Percentiles rank a stretch among this genome's conserved stretches.
These are phyloP conservation scores for Fusarium sp. DNA, from an alignment of 2,329 filamentous ascomycete genomes.

Conservation along the genomic window DNA sequence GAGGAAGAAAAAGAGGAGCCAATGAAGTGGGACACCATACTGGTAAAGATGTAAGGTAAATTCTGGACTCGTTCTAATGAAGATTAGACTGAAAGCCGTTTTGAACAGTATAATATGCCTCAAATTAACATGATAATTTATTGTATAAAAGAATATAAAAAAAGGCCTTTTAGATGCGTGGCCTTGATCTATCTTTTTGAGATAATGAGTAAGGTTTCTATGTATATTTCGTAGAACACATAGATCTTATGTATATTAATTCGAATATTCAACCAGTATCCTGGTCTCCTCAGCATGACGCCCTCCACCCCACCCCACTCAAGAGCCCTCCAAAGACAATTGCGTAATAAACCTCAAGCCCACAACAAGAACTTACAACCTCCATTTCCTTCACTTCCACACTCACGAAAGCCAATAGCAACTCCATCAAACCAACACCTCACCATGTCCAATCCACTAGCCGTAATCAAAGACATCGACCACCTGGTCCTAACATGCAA, in stretches of 20 bases:
- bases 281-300: not conserved
- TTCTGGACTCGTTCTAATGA: not conserved
- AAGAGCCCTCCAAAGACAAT: not conserved
- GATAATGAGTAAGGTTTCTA: too few species aligned
- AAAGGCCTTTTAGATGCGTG: too few species aligned
- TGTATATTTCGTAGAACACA: too few species aligned
- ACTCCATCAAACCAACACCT: not conserved
- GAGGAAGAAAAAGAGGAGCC: not conserved
- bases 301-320: conserved; percentile 4
- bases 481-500: conserved; percentile 73
- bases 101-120: too few species aligned
- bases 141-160: too few species aligned
- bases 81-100: too few species aligned
- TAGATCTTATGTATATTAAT: too few species aligned
- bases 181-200: too few species aligned
- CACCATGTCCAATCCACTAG: conserved; percentile 37
- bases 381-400: not conserved
- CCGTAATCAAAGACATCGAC: conserved; percentile 65
- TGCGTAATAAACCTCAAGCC: not conserved
- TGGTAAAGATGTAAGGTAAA: not conserved
- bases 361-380: not conserved
- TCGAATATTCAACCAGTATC: not conserved
- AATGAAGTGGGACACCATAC: not conserved
- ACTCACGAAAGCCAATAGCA: not conserved
- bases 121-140: too few species aligned